Conservation (phyloP, 2,329 filamentous ascomycete genomes). For the Ceratocystiopsis minuta region DNA sequence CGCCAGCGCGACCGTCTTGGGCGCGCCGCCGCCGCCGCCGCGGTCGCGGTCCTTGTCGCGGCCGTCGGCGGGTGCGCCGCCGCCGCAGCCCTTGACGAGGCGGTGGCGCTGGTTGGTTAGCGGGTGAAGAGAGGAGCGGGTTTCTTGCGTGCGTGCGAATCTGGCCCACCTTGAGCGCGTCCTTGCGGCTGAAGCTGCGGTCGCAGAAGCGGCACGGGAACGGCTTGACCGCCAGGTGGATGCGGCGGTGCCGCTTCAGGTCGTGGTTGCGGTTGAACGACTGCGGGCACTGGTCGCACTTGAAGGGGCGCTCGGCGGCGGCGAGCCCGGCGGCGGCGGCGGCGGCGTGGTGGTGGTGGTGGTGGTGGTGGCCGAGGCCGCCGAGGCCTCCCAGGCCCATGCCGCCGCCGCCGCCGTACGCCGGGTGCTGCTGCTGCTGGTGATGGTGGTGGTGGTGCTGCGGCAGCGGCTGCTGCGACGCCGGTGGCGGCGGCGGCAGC, state of each 20-base stretch:
- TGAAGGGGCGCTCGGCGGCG: constrained; percentile 91
- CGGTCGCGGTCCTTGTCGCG: no score
- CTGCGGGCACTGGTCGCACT: constrained; percentile 81
- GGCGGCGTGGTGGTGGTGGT: constrained; percentile 17
- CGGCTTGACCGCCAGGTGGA: constrained; percentile 88
- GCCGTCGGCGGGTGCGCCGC: constrained; percentile 9
- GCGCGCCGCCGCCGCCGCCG: no score
- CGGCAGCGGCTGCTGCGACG: no score
- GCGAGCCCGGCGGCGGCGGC: constrained; percentile 53
- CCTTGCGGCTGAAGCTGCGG: constrained; percentile 93
- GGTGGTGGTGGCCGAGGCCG: constrained; percentile 17
- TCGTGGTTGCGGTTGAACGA: constrained; percentile 96
- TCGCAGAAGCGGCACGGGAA: constrained; percentile 84
- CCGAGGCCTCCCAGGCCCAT: neutral
- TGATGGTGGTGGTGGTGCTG: no score
- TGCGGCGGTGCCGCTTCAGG: constrained; percentile 85
- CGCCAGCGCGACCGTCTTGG: no score
- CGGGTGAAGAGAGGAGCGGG: neutral
- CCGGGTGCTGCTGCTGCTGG: neutral
- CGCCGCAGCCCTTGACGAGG: constrained; percentile 46
- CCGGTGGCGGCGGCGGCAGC: no score
- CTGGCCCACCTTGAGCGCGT: constrained; percentile 79
- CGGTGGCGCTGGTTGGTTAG: constrained; percentile 32
- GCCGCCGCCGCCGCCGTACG: neutral
- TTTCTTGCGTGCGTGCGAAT: constrained; percentile 22